Evolutionary conservation across 257 asterid genomes (phyloP).

Genomic region (Fraxinus americana): DNA sequence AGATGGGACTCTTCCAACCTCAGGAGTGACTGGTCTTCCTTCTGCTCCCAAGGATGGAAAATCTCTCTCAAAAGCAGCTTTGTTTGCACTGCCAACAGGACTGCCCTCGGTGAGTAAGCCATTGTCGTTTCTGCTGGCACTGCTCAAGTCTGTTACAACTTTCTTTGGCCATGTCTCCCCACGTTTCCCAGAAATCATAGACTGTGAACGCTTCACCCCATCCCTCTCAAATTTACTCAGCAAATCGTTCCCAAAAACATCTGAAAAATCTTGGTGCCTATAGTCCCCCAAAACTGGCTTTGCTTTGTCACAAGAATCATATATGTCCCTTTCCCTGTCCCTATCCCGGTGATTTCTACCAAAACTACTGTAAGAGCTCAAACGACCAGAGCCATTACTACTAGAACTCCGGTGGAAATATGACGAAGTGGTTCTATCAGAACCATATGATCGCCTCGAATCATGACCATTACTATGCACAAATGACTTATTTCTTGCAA

Average conservation of each 20-base stretch:
- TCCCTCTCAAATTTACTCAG: conserved; percentile 38
- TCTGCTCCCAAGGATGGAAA: conserved; percentile 64
- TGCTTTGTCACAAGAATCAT: conserved; percentile 47
- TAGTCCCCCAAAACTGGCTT: conserved; percentile 38
- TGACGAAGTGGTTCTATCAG: conserved; percentile 56
- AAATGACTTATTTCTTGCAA: conserved; percentile 56
- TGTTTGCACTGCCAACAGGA: conserved; percentile 41
- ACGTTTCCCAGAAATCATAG: conserved; percentile 40
- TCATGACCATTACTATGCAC: conserved; percentile 47
- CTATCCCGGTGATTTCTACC: conserved; percentile 56
- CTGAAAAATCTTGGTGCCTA: conserved; percentile 33
- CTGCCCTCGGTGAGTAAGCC: conserved; percentile 31
- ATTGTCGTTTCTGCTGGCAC: conserved; percentile 27
- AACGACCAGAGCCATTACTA: conserved; percentile 56
- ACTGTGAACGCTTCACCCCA: conserved; percentile 49
- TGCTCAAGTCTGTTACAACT: conserved; percentile 28
- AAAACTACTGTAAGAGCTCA: conserved; percentile 53
- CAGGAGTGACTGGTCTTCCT: conserved; percentile 49
- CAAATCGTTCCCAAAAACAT: conserved; percentile 30
- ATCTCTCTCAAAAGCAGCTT: conserved; percentile 52
- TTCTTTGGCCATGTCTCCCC: conserved; percentile 50
- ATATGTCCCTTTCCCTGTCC: conserved; percentile 52
- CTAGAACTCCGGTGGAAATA: conserved; percentile 61
- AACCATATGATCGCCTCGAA: conserved; percentile 50
- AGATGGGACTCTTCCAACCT: conserved; percentile 66